Base-by-base conservation (phyloP, 257 asterid genomes). In the Gardenia jasminoides region DNA sequence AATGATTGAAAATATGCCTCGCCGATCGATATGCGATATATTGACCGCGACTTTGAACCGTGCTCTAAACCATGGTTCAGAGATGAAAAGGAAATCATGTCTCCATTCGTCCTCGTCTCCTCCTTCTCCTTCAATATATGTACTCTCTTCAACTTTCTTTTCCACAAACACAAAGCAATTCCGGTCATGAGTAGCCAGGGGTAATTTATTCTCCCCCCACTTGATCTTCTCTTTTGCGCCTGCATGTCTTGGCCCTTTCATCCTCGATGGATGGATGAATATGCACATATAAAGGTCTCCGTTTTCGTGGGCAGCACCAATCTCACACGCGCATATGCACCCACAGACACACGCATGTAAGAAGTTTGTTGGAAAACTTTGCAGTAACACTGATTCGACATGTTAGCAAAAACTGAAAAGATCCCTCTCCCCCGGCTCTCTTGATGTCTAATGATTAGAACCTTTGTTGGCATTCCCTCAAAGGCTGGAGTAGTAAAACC, bases 231-330 rank as follows among this genome's bases (percentile, higher is more conserved):
- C 24, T 28, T 68, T 69, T 76, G 82, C 78, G 82, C 84, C 84
- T 80, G 87, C 84, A 58, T 77, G 87, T 71, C 66, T 77, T 80
- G 84, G 77, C 80, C 79, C 84, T 84, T 84, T 84, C 87, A 84
- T 77, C 80, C 75, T 28, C 24, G 62, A 26, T 22, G 61, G 41
- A 44, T 70, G 59, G 61, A n/a, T 26, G 59, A 75, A 50, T 66
- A 61, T 80, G 77, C 76, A 36, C 4, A 4, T 36, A 36, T 36
- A 36, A 36, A 80, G 77, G 74, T 44, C 52, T 9, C 15, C n/a
- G 22, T 24, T 47, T 20, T 70, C 36, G 43, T 70, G 67, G 19
- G 69, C 68, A 9, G 68, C 39, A 62, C 68, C 10, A 62, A 0
- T 41, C 15, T 6, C 9, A 54, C 73, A 19, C 69, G 30, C 50